phyloP scores from a whole-genome alignment of 495 filamentous ascomycete species.

The Talaromyces liani region DNA sequence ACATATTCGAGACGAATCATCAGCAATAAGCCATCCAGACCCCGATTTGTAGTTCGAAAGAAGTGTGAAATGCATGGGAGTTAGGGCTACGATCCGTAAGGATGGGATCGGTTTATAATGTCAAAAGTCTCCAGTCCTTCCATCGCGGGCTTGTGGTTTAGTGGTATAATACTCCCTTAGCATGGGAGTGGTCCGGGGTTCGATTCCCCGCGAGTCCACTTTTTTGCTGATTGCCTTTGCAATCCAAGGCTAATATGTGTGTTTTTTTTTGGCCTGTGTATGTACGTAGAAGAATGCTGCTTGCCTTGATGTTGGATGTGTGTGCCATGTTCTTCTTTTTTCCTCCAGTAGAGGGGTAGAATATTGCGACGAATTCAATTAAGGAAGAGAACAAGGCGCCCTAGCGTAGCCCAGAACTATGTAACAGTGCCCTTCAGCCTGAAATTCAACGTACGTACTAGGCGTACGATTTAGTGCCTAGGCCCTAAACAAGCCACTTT shows the following conservation, averaged over 20 bases:
- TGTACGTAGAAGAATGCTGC: neutral
- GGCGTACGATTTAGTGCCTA: neutral
- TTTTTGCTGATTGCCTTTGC: constrained; percentile 8
- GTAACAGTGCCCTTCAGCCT: neutral
- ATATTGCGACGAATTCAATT: neutral
- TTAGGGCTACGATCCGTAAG: neutral
- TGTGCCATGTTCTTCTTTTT: neutral
- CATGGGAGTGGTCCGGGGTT: constrained; percentile 51
- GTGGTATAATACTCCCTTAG: constrained; percentile 40
- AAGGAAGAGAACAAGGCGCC: neutral
- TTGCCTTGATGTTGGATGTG: neutral
- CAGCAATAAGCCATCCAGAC: neutral
- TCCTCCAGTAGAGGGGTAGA: neutral
- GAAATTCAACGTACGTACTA: neutral
- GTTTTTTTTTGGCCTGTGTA: neutral
- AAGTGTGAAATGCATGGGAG: neutral
- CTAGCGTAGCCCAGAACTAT: neutral
- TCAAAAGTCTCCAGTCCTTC: neutral
- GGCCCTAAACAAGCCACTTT: neutral
- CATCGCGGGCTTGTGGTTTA: constrained; percentile 34
- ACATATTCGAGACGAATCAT: neutral
- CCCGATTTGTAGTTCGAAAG: neutral
- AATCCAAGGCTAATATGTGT: neutral
- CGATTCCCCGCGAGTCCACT: constrained; percentile 47
- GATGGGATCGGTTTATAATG: neutral